Evolutionary conservation across 78 protist genomes (phyloP), one percentile per base, ranked within the genome.

Genomic region (Dictyostelium intermedium): DNA sequence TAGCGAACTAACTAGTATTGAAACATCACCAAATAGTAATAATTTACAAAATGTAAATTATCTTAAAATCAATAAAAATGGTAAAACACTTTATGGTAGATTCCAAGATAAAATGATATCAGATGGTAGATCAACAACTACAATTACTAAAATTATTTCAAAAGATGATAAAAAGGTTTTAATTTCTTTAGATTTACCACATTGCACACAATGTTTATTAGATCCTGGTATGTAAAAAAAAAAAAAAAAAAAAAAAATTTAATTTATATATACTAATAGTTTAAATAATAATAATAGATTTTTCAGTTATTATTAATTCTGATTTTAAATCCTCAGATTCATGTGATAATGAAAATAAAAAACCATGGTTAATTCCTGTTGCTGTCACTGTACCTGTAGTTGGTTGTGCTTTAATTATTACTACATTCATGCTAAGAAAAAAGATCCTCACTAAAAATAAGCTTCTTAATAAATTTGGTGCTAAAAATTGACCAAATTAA

Each of bases 11-110:
- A 70, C 78, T 0, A 16, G 10, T 30, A 32, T 70, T 32, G 43
- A 70, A 70, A 30, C 78, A 63, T 70, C 43, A 70, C 32, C 78
- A 76, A 76, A 23, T 70, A 70, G 39, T 25, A 32, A n/a, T 25
- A 3, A 10, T 32, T 13, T 30, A 70, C 23, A 70, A 25, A 70
- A 70, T 70, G 35, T 30, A 13, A 70, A 70, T 63, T 63, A 56
- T 47, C 35, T 82, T 25, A 82, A 53, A 34, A 47, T 82, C 60
- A 50, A 14, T 47, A 47, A 82, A 35, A 82, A 60, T 82, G 85
- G 76, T 32, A 82, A 82, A 61, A 82, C 61, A 45, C 74, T 82
- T n/a, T 77, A 77, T 41, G 83, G 83, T 77, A 35, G 83, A 41
- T 77, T 77, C 63, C 60, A 77, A 35, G 60, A 77, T 77, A 35